Conservation (phyloP, 805 yeast species). For the Candida sakaeoensis region DNA sequence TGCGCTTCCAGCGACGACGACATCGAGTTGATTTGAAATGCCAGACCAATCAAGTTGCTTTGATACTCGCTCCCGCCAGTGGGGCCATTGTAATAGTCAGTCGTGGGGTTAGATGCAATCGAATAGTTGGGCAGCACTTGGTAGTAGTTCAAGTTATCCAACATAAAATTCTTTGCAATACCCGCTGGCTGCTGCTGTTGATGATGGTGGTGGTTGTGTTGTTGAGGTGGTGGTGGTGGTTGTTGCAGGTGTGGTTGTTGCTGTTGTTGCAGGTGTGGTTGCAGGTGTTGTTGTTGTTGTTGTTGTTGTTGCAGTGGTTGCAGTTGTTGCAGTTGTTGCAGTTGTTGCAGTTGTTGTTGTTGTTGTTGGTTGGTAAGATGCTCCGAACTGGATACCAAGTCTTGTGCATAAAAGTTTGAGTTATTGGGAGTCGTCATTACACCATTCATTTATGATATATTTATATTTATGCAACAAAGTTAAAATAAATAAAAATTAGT, state of each 20-base stretch:
- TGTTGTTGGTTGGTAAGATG: conserved; percentile 5
- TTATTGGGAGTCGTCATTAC: conserved; percentile 11
- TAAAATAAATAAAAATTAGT: conserved; percentile 5
- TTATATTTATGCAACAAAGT: conserved; percentile 4
- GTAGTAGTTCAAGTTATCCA: conserved; percentile 6
- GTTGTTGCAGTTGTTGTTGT: conserved; percentile 4
- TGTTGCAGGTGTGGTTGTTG: conserved; percentile 3
- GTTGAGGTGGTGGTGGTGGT: conserved; percentile 1
- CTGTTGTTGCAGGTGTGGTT: neutral
- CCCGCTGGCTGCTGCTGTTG: neutral
- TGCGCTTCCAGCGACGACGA: conserved; percentile 3
- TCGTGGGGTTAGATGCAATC: neutral
- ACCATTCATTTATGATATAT: conserved; percentile 10
- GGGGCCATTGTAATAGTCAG: conserved; percentile 5
- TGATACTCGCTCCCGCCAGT: conserved; percentile 1
- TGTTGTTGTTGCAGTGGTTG: neutral
- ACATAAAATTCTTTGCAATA: conserved; percentile 3
- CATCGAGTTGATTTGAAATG: conserved; percentile 7
- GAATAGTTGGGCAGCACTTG: conserved; percentile 3
- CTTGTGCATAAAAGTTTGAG: conserved; percentile 10
- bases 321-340: conserved; percentile 7
- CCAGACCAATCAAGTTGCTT: conserved; percentile 2
- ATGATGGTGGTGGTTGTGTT: neutral
- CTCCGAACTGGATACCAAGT: conserved; percentile 10
- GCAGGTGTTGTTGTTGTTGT: conserved; percentile 5